Evolutionary conservation across 2,329 filamentous ascomycete genomes (phyloP).

Genomic region (Aspergillus sojae): DNA sequence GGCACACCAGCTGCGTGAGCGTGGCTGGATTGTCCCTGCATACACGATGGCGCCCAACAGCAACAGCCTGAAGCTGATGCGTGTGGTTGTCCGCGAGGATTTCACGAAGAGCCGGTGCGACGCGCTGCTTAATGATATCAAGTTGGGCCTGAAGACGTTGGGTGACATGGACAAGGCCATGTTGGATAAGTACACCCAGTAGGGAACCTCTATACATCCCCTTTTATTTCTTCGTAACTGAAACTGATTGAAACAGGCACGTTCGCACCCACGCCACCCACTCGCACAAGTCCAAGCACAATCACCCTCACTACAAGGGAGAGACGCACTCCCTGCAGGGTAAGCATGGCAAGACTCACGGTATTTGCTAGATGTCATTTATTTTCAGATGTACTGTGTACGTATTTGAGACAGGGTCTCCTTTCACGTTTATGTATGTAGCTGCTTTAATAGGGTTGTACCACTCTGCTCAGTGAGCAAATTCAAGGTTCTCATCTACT

Average conservation of each 20-base stretch:
- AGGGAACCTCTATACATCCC: conserved; percentile 32
- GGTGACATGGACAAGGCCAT: conserved; percentile 73
- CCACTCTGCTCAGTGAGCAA: conserved; percentile 2
- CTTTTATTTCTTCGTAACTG: neutral
- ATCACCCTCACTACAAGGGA: conserved; percentile 58
- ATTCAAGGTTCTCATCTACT: neutral
- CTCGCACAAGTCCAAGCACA: conserved; percentile 57
- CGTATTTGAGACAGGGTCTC: neutral
- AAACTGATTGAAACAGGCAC: conserved; percentile 35
- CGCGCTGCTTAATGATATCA: conserved; percentile 74
- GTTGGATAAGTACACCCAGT: conserved; percentile 70
- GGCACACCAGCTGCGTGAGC: conserved; percentile 81
- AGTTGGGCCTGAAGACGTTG: conserved; percentile 71
- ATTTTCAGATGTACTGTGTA: neutral
- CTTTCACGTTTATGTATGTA: neutral
- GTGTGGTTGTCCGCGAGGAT: conserved; percentile 90
- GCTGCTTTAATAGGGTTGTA: neutral
- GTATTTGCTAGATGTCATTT: conserved; percentile 63
- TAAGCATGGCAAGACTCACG: conserved; percentile 88
- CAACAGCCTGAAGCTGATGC: conserved; percentile 82
- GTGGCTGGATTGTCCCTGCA: conserved; percentile 91
- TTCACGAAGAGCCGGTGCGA: conserved; percentile 84
- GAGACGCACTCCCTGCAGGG: conserved; percentile 88
- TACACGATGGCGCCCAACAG: conserved; percentile 97
- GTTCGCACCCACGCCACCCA: conserved; percentile 60